A percentile compares a stretch with the other conserved stretches of the same genome.
phyloP scores from a whole-genome alignment of 148 eudicot genomes.

The Chenopodium formosanum region DNA sequence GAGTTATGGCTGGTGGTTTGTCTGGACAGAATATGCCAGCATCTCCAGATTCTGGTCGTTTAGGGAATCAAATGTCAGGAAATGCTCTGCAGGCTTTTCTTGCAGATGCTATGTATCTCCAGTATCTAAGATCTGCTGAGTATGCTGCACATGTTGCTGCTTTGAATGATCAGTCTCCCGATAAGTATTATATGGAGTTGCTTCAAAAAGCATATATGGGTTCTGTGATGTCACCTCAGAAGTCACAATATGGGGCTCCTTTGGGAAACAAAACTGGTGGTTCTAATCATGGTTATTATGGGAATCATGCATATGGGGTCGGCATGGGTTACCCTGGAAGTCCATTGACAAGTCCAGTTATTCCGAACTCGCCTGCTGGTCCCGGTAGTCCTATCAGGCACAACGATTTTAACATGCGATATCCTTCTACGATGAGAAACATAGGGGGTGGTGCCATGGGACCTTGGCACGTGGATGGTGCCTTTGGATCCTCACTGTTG shows the following conservation, averaged over 20 bases:
- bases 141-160: conserved; percentile 71
- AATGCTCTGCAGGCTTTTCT: conserved; percentile 51
- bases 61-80: conserved; percentile 56
- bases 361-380: conserved; percentile 73
- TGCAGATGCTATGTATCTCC: conserved; percentile 81
- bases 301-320: conserved; percentile 64
- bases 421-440: conserved; percentile 63
- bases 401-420: conserved; percentile 61
- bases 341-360: conserved; percentile 66
- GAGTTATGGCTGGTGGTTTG: conserved; percentile 45
- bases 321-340: conserved; percentile 95
- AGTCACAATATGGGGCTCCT: conserved; percentile 63
- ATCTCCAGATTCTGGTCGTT: conserved; percentile 44
- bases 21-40: conserved; percentile 42
- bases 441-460: conserved; percentile 72
- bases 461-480: conserved; percentile 74
- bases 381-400: conserved; percentile 88
- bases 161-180: conserved; percentile 63
- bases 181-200: conserved; percentile 60
- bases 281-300: conserved; percentile 76
- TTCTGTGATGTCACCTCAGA: conserved; percentile 66
- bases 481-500: conserved; percentile 68
- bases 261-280: conserved; percentile 50
- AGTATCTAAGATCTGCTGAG: conserved; percentile 70
- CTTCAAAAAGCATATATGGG: conserved; percentile 85